Percentiles rank a stretch among this genome's conserved stretches.
Conservation (phyloP, 805 yeast species). For the Candida odintsovae region DNA sequence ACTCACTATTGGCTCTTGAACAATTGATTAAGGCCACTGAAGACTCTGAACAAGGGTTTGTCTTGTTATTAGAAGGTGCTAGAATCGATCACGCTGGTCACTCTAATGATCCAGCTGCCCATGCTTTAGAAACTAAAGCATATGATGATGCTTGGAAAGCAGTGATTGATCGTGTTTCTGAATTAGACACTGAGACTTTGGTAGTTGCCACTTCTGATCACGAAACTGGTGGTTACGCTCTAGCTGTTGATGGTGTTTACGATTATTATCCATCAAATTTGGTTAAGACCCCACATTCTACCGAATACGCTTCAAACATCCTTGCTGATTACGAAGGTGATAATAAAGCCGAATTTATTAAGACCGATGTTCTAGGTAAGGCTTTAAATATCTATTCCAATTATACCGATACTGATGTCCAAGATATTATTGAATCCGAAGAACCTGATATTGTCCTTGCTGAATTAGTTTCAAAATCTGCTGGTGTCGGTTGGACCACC, state of each 20-base stretch:
- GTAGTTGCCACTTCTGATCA: constrained; percentile 85
- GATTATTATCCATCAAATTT: constrained; percentile 80
- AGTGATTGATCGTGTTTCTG: constrained; percentile 62
- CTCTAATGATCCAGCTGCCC: constrained; percentile 89
- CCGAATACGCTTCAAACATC: constrained; percentile 56
- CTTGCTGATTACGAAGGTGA: constrained; percentile 31
- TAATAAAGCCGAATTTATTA: constrained; percentile 40
- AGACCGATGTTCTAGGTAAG: constrained; percentile 44
- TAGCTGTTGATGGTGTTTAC: constrained; percentile 79
- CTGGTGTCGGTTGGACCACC: constrained; percentile 92
- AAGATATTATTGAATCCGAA: constrained; percentile 31
- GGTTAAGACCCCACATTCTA: constrained; percentile 60
- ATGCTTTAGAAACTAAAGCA: constrained; percentile 80
- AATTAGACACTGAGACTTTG: constrained; percentile 68
- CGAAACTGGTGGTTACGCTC: constrained; percentile 87
- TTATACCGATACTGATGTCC: constrained; percentile 43
- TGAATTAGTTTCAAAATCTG: constrained; percentile 63
- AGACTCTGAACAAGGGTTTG: constrained; percentile 78
- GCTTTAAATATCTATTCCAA: constrained; percentile 16
- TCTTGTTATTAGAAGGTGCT: constrained; percentile 81
- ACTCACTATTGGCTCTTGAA: constrained; percentile 65
- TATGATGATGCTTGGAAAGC: constrained; percentile 76
- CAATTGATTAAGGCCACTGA: constrained; percentile 62
- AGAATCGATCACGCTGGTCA: constrained; percentile 95
- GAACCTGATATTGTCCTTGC: constrained; percentile 43